Evolutionary conservation across 2,329 filamentous ascomycete species (phyloP), one percentile per base, ranked within the genome.

Genomic region (Plectosphaerella cucumerina): DNA sequence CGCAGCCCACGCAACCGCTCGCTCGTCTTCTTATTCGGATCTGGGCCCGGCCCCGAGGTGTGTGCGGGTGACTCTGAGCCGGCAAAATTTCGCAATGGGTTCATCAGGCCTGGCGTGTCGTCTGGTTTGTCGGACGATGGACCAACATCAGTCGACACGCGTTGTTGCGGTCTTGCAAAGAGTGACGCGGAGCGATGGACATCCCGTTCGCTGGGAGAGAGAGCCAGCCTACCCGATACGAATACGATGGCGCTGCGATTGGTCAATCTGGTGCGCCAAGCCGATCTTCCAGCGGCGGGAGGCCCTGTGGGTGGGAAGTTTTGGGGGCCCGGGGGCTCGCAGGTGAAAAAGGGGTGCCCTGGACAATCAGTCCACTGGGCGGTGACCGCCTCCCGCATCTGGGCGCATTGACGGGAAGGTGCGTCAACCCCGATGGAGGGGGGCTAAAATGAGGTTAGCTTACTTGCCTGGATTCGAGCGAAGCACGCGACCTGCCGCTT

Each of bases 211-310:
- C 26, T 31, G 26, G 23, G 26, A 10, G 26, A 11, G 26, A 31
- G 8, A 31, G 23, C 23, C 23, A 26, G 26, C 26, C 26, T 10
- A 10, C 4, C 9, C 26, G 26, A 56, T 51, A 53, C 54, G 54
- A 56, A 56, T 55, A 56, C 54, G 54, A 55, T 50, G 18, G 23
- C 26, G 21, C 23, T 20, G 43, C 51, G 42, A 56, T 56, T 56
- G 53, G 54, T 17, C 18, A 17, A 41, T 31, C 20, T 26, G 22
- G 48, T 42, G 51, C n/a, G n/a, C 51, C 46, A 51, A 42, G n/a
- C 8, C 10, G 39, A 42, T 42, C 39, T 42, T 21, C n/a, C 4
- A 17, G n/a, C n/a, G 39, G 15, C 35, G 17, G 35, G 3, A 18
- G 15, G 35, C 15, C 18, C n/a, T 42, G 39, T 12, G 6, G 18